These are phyloP conservation scores for Trypanosoma vivax DNA, from an alignment of 208 protist genomes.

Conservation along the genomic window DNA sequence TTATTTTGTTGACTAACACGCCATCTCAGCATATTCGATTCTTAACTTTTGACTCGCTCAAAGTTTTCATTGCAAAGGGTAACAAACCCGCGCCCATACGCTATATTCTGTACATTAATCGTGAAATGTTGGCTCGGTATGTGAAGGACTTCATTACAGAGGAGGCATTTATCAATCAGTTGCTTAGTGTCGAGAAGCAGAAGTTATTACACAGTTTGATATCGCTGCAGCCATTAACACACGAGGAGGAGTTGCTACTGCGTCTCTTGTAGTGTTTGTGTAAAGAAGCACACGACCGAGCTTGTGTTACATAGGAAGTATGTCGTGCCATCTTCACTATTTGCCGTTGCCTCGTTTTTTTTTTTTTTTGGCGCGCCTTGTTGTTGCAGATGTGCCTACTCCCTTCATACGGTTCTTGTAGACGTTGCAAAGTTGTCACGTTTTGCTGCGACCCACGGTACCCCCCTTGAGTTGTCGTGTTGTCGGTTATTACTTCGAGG, in stretches of 20 bases:
- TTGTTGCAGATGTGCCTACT: too few species aligned
- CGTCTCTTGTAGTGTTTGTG: constrained; percentile 1
- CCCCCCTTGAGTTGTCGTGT: too few species aligned
- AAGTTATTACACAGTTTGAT: constrained; percentile 21
- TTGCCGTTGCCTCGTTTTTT: too few species aligned
- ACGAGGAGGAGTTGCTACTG: constrained; percentile 24
- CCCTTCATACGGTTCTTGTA: too few species aligned
- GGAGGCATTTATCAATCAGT: constrained; percentile 12
- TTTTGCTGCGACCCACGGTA: too few species aligned
- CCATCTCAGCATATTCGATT: constrained; percentile 22
- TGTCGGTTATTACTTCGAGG: too few species aligned
- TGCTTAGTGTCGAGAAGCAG: constrained; percentile 18
- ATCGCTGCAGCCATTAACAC: constrained; percentile 18
- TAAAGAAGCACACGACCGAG: too few species aligned
- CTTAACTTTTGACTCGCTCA: constrained; percentile 22
- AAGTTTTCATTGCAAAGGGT: constrained; percentile 25
- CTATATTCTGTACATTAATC: constrained; percentile 33
- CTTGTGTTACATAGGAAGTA: too few species aligned
- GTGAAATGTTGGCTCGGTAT: constrained; percentile 24
- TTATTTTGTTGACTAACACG: constrained; percentile 28
- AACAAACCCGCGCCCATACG: constrained; percentile 29
- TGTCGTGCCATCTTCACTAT: too few species aligned
- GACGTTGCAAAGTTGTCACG: too few species aligned
- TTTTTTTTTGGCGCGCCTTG: too few species aligned
- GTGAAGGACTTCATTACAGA: constrained; percentile 24